Base-by-base conservation (phyloP, 2,329 filamentous ascomycete genomes). In the Incumbomyces delicatus region DNA sequence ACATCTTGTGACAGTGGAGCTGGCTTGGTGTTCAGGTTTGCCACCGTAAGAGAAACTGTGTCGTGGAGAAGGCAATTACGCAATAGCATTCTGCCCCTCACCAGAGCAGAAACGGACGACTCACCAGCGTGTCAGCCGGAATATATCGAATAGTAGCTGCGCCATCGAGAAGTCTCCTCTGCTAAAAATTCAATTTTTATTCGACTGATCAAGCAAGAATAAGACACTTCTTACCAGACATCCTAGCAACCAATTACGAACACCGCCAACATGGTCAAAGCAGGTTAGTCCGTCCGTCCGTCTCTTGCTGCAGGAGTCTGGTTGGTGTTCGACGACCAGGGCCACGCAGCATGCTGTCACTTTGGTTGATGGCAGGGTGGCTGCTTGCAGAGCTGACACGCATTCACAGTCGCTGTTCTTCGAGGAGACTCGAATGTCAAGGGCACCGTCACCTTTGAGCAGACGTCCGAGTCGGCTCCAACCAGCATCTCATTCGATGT, bases 351-450 rank as follows among this genome's bases (percentile, higher is more conserved):
- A 38, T 22, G 17, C 34, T 6, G 20, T 45, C 22, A 27, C 22
- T 8, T 27, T 8, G 22, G 22, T 27, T 27, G 22, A 27, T 27
- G 22, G 5, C 8, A 27, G 22, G 4, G 22, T 27, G 8, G 22
- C 22, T 8, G 22, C 22, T 27, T 27, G 8, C 22, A 27, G 22
- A 27, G 22, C 56, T 61, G 45, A 58, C 41, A 49, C 37, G 50
- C 34, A 41, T 44, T 37, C 62, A 50, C 64, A 96, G 92, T 96
- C 75, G 86, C 85, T 74, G 87, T 95, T 69, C 74, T 98, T 77
- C 90, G 92, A 72, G 92, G 92, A 80, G 92, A 96, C 80, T 87
- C 88, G 71, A 94, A 89, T 77, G 75, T 98, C 78, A 75, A 80
- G 66, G 92, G 92, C 65, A 92, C 86, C 72, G 85, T 98, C 65